phyloP scores from a whole-genome alignment of 2,329 filamentous ascomycete species.

The Zasmidium citrigriseum region DNA sequence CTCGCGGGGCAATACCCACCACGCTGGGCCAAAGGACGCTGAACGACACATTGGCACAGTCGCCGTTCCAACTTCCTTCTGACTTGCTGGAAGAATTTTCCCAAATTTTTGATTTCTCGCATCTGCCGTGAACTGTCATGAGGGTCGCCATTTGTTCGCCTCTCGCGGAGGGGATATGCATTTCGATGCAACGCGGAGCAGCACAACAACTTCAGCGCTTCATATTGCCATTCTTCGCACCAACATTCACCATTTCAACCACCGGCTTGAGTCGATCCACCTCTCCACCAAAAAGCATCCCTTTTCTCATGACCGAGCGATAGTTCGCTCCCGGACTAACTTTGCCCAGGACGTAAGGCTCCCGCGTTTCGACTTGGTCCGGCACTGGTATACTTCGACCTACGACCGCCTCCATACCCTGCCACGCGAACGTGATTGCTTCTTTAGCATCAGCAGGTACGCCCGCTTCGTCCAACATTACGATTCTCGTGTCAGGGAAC shows the following conservation, averaged over 20 bases:
- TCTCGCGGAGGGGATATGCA: too few species aligned
- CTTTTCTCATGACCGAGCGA: slow-evolving; percentile 54
- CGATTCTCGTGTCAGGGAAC: slow-evolving; percentile 52
- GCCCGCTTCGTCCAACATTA: slow-evolving; percentile 60
- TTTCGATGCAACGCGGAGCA: too few species aligned
- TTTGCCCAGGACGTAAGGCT: slow-evolving; percentile 57
- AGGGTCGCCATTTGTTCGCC: too few species aligned
- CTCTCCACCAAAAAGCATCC: slow-evolving; percentile 52
- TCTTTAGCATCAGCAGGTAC: slow-evolving; percentile 61
- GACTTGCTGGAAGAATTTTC: slow-evolving; percentile 13
- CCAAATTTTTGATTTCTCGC: slow-evolving; percentile 15
- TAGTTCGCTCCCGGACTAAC: slow-evolving; percentile 58
- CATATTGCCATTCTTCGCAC: too few species aligned
- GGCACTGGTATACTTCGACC: slow-evolving; percentile 58
- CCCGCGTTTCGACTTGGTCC: slow-evolving; percentile 54
- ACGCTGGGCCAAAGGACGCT: slow-evolving; percentile 1
- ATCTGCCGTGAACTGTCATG: neutral
- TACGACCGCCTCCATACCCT: slow-evolving; percentile 61
- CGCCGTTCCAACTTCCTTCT: slow-evolving; percentile 15
- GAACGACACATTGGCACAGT: slow-evolving; percentile 8
- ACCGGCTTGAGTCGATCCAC: slow-evolving; percentile 48
- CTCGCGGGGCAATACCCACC: neutral
- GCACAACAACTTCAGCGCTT: too few species aligned
- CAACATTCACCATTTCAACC: slow-evolving; percentile 53
- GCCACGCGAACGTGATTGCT: slow-evolving; percentile 61